Evolutionary conservation across 352 stramenopile species (phyloP).

Genomic region (Phytophthora cryptogea): DNA sequence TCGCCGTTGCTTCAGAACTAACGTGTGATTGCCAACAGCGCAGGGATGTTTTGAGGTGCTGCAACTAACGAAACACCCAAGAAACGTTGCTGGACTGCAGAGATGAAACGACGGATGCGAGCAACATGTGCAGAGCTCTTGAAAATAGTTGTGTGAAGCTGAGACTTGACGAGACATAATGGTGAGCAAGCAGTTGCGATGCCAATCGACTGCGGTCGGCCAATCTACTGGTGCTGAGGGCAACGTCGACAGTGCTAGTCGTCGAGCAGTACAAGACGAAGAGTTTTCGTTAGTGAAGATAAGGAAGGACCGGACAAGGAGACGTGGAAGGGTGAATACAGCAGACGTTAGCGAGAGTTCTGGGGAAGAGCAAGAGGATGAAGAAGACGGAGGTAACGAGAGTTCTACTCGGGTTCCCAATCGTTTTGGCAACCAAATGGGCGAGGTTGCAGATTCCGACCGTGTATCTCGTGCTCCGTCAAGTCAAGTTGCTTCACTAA

Average conservation of each 20-base stretch:
- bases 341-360: constrained; percentile 5
- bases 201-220: constrained; percentile 7
- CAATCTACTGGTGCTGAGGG: constrained; percentile 10
- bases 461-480: constrained; percentile 40
- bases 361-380: constrained; percentile 2
- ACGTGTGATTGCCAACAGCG: constrained; percentile 8
- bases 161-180: constrained; percentile 19
- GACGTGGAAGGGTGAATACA: not conserved
- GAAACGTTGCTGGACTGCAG: constrained; percentile 6
- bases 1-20: constrained; percentile 12
- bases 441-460: constrained; percentile 37
- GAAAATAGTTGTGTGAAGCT: constrained; percentile 26
- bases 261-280: constrained; percentile 4
- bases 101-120: constrained; percentile 23
- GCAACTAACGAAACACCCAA: constrained; percentile 14
- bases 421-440: constrained; percentile 24
- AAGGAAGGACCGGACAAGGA: constrained; percentile 7
- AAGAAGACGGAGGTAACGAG: constrained; percentile 10
- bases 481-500: constrained; percentile 67
- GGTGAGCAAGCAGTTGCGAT: constrained; percentile 33
- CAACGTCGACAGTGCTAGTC: not conserved
- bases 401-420: not conserved
- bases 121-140: constrained; percentile 2
- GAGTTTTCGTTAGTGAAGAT: not conserved
- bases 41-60: constrained; percentile 15